Evolutionary conservation across 2,329 filamentous ascomycete species (phyloP).

Genomic region (Pseudogymnoascus sp.): DNA sequence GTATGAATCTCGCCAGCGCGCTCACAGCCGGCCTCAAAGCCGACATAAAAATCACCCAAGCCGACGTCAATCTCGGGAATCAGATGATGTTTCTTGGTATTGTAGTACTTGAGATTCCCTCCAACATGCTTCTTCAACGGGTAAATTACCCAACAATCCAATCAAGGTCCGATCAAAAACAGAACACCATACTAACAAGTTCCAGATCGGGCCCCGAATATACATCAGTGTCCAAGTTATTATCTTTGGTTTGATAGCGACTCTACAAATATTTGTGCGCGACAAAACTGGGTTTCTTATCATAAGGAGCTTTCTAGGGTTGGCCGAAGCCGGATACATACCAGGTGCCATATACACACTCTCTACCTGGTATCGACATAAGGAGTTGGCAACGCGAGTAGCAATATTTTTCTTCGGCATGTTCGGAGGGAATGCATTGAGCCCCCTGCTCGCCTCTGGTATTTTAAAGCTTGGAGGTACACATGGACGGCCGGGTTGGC

Average conservation of each 20-base stretch:
- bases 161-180: neutral
- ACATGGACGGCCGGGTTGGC: slow-evolving; percentile 18
- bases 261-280: slow-evolving; percentile 33
- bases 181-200: neutral
- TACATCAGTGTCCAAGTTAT: slow-evolving; percentile 32
- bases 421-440: slow-evolving; percentile 54
- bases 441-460: slow-evolving; percentile 50
- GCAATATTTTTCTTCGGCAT: slow-evolving; percentile 55
- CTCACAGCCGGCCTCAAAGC: slow-evolving; percentile 29
- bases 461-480: slow-evolving; percentile 19
- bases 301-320: slow-evolving; percentile 45
- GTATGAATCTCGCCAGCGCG: slow-evolving; percentile 32
- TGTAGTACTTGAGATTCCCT: slow-evolving; percentile 31
- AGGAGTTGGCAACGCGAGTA: slow-evolving; percentile 52
- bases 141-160: neutral
- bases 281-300: slow-evolving; percentile 43
- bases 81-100: slow-evolving; percentile 29
- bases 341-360: slow-evolving; percentile 53
- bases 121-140: slow-evolving; percentile 29
- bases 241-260: slow-evolving; percentile 31
- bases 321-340: slow-evolving; percentile 48
- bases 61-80: slow-evolving; percentile 30
- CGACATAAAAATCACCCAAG: slow-evolving; percentile 27
- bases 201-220: slow-evolving; percentile 26
- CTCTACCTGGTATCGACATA: slow-evolving; percentile 57